Conservation (phyloP, 257 asterid genomes). For the Asclepias syriaca region DNA sequence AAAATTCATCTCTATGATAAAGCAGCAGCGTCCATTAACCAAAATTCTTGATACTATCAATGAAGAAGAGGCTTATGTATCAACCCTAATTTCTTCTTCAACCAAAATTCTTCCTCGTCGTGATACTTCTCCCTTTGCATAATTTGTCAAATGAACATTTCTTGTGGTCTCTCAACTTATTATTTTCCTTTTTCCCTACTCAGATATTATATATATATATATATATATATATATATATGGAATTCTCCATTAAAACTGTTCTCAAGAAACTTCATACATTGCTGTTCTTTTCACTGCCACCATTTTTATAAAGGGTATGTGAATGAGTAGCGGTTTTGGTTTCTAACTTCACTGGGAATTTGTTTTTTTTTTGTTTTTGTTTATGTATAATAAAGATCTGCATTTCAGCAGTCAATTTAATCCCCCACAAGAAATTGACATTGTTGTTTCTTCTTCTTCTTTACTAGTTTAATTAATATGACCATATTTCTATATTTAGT, state of each 20-base stretch:
- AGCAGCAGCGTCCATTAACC: constrained; percentile 24
- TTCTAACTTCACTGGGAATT: not conserved
- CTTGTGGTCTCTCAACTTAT: not conserved
- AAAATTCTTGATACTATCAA: constrained; percentile 47
- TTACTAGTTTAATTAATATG: too few species aligned
- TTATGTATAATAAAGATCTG: not conserved
- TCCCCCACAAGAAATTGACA: too few species aligned
- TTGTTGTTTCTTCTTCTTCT: too few species aligned
- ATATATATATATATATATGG: not conserved
- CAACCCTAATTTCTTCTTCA: constrained; percentile 19
- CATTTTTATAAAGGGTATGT: constrained; percentile 5
- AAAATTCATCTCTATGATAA: constrained; percentile 33
- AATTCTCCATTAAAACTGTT: not conserved
- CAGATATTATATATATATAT: too few species aligned
- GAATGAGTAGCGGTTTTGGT: constrained; percentile 17
- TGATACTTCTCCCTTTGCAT: constrained; percentile 19
- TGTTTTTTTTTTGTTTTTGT: not conserved
- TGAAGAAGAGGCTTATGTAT: constrained; percentile 48
- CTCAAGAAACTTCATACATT: constrained; percentile 7
- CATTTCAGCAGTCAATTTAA: not conserved
- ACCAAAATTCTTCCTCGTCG: constrained; percentile 13
- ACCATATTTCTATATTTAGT: too few species aligned
- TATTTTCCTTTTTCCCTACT: not conserved
- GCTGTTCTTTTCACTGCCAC: not conserved
- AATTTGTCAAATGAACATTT: not conserved